Percentiles rank a stretch among this genome's conserved stretches.
Evolutionary conservation across 73 alveolate species (phyloP).

Genomic region (Symbiodinium natans): DNA sequence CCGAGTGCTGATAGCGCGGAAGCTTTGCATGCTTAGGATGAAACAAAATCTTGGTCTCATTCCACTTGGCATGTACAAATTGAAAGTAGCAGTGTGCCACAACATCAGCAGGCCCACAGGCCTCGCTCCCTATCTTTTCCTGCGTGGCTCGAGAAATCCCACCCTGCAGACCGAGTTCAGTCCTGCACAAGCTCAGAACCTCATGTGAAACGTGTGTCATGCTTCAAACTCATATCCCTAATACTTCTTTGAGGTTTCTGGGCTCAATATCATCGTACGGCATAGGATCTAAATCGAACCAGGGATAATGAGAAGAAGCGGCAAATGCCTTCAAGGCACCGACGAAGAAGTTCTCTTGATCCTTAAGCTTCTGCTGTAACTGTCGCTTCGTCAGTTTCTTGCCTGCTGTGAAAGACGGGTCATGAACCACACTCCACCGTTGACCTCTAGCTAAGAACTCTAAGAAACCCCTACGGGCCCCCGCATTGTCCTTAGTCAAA

Average conservation of each 20-base stretch:
- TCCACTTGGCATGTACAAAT: too few species aligned
- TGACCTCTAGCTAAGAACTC: background rate
- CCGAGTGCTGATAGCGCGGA: background rate
- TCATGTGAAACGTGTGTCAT: too few species aligned
- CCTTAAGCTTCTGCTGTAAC: background rate
- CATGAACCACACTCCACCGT: constrained; percentile 7
- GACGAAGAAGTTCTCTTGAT: background rate
- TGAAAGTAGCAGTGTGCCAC: too few species aligned
- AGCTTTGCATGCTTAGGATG: too few species aligned
- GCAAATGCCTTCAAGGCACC: background rate
- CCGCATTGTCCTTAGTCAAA: background rate
- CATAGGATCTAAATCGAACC: constrained; percentile 13
- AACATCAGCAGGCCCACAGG: too few species aligned
- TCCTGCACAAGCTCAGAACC: too few species aligned
- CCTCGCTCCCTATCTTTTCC: too few species aligned
- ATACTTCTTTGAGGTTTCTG: background rate
- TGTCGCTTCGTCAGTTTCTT: background rate
- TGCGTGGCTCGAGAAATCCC: too few species aligned
- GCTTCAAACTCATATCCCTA: background rate
- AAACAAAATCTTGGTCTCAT: too few species aligned
- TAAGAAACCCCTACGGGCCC: background rate
- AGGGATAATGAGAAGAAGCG: background rate
- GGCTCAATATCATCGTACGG: background rate
- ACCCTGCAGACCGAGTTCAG: too few species aligned
- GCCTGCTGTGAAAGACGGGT: background rate